Evolutionary conservation across 2,329 filamentous ascomycete species (phyloP).

Genomic region (Ascochyta pisi): DNA sequence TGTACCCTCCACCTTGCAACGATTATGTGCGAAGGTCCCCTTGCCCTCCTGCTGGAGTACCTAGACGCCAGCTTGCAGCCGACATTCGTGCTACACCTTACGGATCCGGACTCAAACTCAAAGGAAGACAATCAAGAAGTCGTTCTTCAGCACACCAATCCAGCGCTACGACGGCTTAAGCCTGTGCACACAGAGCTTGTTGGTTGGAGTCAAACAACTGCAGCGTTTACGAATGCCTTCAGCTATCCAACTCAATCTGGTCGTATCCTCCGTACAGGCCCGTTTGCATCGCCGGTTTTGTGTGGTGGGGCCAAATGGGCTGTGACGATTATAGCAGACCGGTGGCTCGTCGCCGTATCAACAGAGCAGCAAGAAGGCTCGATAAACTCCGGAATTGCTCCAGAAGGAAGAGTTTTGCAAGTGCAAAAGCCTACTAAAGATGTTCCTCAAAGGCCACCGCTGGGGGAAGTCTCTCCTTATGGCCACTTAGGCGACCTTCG

Average conservation of each 20-base stretch:
- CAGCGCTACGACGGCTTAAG: not conserved
- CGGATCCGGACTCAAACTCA: not conserved
- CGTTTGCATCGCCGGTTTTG: not conserved
- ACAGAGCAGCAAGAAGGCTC: not conserved
- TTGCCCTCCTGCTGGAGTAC: slow-evolving; percentile 12
- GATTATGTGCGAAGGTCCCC: slow-evolving; percentile 6
- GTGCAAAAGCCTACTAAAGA: too few relatives aligned
- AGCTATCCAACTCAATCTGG: not conserved
- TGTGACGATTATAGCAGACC: not conserved
- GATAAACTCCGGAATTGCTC: too few relatives aligned
- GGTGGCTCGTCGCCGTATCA: slow-evolving; percentile 4
- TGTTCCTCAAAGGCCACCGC: not conserved
- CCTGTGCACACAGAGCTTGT: not conserved
- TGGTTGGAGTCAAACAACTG: not conserved
- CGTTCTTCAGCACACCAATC: slow-evolving; percentile 6
- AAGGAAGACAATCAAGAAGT: not conserved
- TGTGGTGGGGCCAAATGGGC: slow-evolving; percentile 3
- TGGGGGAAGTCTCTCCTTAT: slow-evolving; percentile 1
- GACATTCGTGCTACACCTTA: slow-evolving; percentile 4
- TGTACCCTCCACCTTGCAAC: not conserved
- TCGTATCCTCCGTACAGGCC: too few relatives aligned
- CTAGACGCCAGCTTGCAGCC: slow-evolving; percentile 9
- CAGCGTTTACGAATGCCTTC: not conserved
- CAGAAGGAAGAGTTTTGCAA: too few relatives aligned
- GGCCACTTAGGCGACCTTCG: slow-evolving; percentile 4